phyloP scores from a whole-genome alignment of 352 stramenopile genomes.

The Globisporangium ultimum region DNA sequence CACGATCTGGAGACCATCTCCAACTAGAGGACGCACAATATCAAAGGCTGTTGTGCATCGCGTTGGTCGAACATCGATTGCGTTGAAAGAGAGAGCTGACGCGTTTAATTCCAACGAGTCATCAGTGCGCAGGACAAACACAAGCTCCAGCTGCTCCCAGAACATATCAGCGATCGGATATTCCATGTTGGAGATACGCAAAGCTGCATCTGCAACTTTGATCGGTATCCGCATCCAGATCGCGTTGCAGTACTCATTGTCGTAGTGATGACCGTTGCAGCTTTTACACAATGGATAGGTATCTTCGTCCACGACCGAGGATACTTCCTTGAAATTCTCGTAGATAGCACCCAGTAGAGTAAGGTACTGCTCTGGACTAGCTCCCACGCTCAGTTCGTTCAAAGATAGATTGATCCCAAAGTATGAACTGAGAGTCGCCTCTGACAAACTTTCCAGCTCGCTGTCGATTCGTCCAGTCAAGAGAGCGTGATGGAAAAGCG shows the following conservation, averaged over 20 bases:
- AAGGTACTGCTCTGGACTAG: constrained; percentile 58
- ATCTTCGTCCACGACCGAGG: constrained; percentile 72
- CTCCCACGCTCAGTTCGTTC: constrained; percentile 76
- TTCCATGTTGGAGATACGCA: constrained; percentile 61
- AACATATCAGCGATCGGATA: constrained; percentile 68
- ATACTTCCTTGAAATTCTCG: constrained; percentile 85
- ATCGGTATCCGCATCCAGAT: constrained; percentile 83
- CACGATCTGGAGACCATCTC: constrained; percentile 72
- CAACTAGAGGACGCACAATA: constrained; percentile 62
- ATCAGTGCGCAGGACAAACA: constrained; percentile 75
- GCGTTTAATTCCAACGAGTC: constrained; percentile 73
- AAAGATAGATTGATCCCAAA: constrained; percentile 61
- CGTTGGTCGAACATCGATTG: constrained; percentile 57
- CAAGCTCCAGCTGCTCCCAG: constrained; percentile 78
- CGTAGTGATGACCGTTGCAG: constrained; percentile 70
- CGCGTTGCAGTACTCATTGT: constrained; percentile 52
- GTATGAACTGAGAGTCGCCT: constrained; percentile 60
- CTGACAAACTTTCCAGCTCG: constrained; percentile 64
- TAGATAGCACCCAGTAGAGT: constrained; percentile 80
- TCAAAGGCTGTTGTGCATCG: constrained; percentile 56
- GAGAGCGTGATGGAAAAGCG: constrained; percentile 82
- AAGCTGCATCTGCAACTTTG: constrained; percentile 66
- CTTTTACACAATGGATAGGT: constrained; percentile 62
- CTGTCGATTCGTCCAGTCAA: constrained; percentile 72
- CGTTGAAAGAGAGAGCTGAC: constrained; percentile 52